Evolutionary conservation across 495 filamentous ascomycete species (phyloP).

Genomic region (Aspergillus bridgeri): DNA sequence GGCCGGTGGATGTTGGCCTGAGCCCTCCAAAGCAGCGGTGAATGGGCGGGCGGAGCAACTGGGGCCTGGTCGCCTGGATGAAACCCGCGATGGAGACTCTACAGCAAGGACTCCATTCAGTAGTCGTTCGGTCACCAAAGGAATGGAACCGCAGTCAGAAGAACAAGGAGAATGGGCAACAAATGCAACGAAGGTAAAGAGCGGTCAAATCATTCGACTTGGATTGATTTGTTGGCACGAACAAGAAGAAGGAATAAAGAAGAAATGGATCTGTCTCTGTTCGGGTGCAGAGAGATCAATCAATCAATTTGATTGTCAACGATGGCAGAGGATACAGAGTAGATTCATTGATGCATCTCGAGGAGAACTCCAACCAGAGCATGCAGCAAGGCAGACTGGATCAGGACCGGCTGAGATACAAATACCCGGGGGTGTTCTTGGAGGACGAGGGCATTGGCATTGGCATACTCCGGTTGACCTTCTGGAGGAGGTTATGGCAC

Average conservation of each 20-base stretch:
- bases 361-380: background rate
- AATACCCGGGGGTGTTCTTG: background rate
- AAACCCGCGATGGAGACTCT: slow-evolving; percentile 11
- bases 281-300: background rate
- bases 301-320: background rate
- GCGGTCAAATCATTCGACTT: background rate
- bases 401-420: background rate
- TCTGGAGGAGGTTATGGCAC: no score
- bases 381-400: background rate
- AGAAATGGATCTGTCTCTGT: background rate
- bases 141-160: background rate
- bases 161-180: background rate
- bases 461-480: background rate
- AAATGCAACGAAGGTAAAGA: background rate
- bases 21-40: slow-evolving; percentile 11
- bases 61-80: background rate
- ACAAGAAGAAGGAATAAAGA: background rate
- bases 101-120: background rate
- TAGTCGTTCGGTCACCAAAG: background rate
- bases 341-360: background rate
- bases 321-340: no score
- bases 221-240: background rate
- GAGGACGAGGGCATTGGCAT: no score
- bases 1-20: background rate
- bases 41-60: slow-evolving; percentile 9